A percentile compares a stretch with the other conserved stretches of the same genome.
Conservation (phyloP, 1,139 yeast genomes). For the Nakaseomyces nivariensis region DNA sequence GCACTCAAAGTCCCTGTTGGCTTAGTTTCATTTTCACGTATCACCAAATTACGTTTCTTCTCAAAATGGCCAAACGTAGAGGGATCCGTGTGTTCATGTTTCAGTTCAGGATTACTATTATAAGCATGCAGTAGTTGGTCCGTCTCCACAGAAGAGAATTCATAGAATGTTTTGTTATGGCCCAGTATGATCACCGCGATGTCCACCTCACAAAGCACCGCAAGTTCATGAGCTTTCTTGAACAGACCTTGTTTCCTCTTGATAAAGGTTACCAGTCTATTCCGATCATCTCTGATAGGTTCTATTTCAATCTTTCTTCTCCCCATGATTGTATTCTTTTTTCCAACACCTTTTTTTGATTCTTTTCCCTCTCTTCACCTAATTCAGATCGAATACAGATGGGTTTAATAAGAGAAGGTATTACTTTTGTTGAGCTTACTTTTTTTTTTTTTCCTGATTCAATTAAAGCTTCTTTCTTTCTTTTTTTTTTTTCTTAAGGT, state of each 20-base stretch:
- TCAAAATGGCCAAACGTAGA: slow-evolving; percentile 40
- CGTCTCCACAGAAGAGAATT: slow-evolving; percentile 67
- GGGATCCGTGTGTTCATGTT: slow-evolving; percentile 54
- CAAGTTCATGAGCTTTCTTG: slow-evolving; percentile 91
- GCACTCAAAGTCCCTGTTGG: background rate
- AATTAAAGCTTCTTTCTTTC: background rate
- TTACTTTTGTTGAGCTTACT: too few relatives aligned
- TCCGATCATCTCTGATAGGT: slow-evolving; percentile 85
- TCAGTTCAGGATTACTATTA: slow-evolving; percentile 27
- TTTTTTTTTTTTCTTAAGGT: too few relatives aligned
- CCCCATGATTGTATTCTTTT: slow-evolving; percentile 50
- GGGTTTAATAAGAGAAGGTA: too few relatives aligned
- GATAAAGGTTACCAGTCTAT: slow-evolving; percentile 80
- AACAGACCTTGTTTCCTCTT: slow-evolving; percentile 92
- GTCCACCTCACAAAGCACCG: slow-evolving; percentile 88
- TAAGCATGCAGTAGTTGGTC: slow-evolving; percentile 51
- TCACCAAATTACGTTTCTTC: slow-evolving; percentile 9
- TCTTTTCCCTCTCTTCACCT: too few relatives aligned
- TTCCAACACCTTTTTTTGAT: background rate
- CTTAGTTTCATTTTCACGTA: background rate
- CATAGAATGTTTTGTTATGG: slow-evolving; percentile 66
- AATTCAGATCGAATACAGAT: background rate
- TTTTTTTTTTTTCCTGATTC: background rate
- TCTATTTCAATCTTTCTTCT: slow-evolving; percentile 92
- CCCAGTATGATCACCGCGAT: slow-evolving; percentile 85